Evolutionary conservation across 306 rosid species (phyloP), one percentile per base, ranked within the genome.

Genomic region (Acmispon strigosus): DNA sequence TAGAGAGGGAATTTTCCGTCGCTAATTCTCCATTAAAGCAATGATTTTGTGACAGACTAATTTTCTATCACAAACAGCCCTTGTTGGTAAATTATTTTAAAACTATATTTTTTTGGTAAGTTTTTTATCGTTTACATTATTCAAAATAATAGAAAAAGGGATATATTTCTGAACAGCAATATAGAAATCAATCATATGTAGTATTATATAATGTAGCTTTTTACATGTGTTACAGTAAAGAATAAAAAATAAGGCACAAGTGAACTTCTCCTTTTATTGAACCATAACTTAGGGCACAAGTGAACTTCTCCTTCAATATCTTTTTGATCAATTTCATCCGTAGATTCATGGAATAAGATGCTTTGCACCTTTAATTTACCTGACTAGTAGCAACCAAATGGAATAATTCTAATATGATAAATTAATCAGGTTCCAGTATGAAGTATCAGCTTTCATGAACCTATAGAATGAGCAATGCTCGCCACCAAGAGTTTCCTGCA

Each of bases 401-500:
- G 34, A 67, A 55, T 36, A 66, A 15, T 12, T 68, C 12, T 61
- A 48, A 50, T 5, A 56, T 15, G 14, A 53, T 27, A 58, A 49
- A 47, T 27, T 6, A 32, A 32, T 59, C 37, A 37, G 73, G 29
- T 37, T 64, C 64, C 47, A 53, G 48, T 49, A 0, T 47, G 44
- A 62, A 53, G 48, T 49, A 0, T 47, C 44, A 62, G 18, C n/a
- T 39, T 39, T 72, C 20, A 13, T 62, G 50, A 18, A 67, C 44
- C 78, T 69, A 82, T 10, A 76, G 37, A 75, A 74, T 42, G 24
- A 77, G 44, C 72, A 76, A 80, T 54, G 80, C 69, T 32, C 81
- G 75, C 87, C 90, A 80, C 94, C 90, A 75, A 36, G 83, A 16
- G n/a, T 19, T 74, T 54, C 70, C 94, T 88, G 88, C 87, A 78